Evolutionary conservation across 768 basidiomycete genomes (phyloP), one percentile per base, ranked within the genome.

Genomic region (Xanthoconium stramineum): DNA sequence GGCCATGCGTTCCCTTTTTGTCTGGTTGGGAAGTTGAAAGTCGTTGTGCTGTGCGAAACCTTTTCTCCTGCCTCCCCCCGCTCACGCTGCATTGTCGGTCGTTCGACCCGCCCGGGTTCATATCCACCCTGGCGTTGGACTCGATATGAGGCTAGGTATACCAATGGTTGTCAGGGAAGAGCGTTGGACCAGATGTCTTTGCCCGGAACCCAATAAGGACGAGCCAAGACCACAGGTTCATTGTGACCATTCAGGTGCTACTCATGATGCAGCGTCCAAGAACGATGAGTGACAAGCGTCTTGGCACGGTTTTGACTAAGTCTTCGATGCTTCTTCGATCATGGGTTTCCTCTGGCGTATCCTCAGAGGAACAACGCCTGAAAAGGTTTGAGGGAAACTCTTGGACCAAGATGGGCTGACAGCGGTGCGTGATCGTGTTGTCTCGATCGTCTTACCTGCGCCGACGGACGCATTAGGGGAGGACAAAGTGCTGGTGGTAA

Each of bases 1-100:
- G 30, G 51, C 57, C 67, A 66, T 63, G 65, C 56, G 65, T 48
- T 38, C 15, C 40, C 46, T 57, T 58, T 49, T 43, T 42, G 6
- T 53, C 12, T 19, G 14, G 55, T 30, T 28, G 13, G 15, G 13
- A 17, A 44, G 19, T 39, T 42, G 10, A 29, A 45, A 39, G 53
- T 55, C 54, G 43, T 58, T 5, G 37, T 54, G 38, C 42, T 57
- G 59, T 50, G 44, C 54, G 28, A 45, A 56, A 57, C 8, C 47
- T 55, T 62, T 53, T 50, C 39, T 43, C 37, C 37, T 38, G 51
- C 35, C 17, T 30, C 44, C n/a, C 7, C n/a, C 38, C 33, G 28
- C 28, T 46, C 45, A 11, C 28, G 43, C 33, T 10, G 19, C 13
- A 9, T 30, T 14, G 33, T 19, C 32, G 2, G 15, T 46, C 39